Conservation (phyloP, 306 rosid species). For the Arachis hypogaea region DNA sequence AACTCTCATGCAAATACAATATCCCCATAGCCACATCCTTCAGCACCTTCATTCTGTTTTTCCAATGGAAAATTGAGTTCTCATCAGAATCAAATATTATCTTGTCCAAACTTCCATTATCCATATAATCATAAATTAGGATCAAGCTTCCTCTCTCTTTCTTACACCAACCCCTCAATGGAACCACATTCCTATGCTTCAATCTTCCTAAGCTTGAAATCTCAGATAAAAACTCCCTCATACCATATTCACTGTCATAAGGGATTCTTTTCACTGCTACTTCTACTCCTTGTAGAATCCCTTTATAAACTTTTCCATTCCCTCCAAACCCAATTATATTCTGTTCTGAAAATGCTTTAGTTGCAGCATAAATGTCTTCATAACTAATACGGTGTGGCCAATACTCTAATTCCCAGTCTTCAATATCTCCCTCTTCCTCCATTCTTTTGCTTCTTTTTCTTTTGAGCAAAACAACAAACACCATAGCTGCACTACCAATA, state of each 20-base stretch:
- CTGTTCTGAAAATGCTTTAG: conserved; percentile 53
- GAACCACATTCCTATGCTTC: conserved; percentile 65
- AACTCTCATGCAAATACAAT: conserved; percentile 65
- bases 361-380: conserved; percentile 53
- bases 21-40: conserved; percentile 64
- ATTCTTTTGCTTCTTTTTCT: conserved; percentile 40
- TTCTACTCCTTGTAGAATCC: conserved; percentile 47
- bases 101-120: conserved; percentile 61
- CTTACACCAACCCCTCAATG: conserved; percentile 72
- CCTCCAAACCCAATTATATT: conserved; percentile 64
- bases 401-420: conserved; percentile 64
- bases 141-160: conserved; percentile 57
- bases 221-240: conserved; percentile 66
- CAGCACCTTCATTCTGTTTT: conserved; percentile 52
- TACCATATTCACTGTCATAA: conserved; percentile 43
- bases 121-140: conserved; percentile 67
- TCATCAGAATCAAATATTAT: conserved; percentile 50
- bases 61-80: conserved; percentile 45
- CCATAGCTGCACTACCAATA: conserved; percentile 27
- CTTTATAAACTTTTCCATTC: conserved; percentile 65
- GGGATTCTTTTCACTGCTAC: conserved; percentile 59
- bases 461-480: conserved; percentile 26
- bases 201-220: conserved; percentile 67
- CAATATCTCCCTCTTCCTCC: conserved; percentile 40
- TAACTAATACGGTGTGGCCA: conserved; percentile 64